Percentiles rank a stretch among this genome's conserved stretches.
phyloP scores from a whole-genome alignment of 1,284 basidiomycete species.

The Meripilus lineatus region DNA sequence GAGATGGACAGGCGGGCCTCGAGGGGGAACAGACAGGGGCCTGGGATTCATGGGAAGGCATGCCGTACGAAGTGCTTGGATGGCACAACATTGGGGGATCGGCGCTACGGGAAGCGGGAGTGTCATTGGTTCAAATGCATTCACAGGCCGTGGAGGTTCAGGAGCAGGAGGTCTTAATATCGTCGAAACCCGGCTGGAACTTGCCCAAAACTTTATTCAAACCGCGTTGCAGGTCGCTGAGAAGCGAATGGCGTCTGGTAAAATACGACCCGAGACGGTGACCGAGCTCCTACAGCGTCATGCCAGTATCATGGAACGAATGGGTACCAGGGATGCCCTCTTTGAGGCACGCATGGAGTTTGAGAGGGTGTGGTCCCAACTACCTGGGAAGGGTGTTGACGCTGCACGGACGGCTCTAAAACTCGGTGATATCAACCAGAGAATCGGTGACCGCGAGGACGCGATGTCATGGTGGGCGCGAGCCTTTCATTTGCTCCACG shows the following conservation, averaged over 20 bases:
- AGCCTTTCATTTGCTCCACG: conserved; percentile 43
- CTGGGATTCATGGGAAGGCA: conserved; percentile 66
- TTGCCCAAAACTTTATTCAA: conserved; percentile 51
- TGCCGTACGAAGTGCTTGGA: conserved; percentile 72
- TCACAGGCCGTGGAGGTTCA: conserved; percentile 30
- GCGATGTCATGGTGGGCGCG: conserved; percentile 66
- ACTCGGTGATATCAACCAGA: conserved; percentile 58
- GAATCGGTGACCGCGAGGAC: conserved; percentile 46
- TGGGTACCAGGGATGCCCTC: conserved; percentile 54
- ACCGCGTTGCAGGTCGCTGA: conserved; percentile 46
- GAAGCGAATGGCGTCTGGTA: conserved; percentile 28
- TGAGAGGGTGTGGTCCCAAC: conserved; percentile 54
- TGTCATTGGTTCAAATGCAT: conserved; percentile 35
- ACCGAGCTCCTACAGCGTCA: conserved; percentile 58
- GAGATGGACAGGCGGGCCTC: conserved; percentile 66
- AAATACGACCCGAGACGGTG: conserved; percentile 47
- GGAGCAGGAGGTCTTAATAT: conserved; percentile 36
- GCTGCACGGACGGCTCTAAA: conserved; percentile 59
- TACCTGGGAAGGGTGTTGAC: conserved; percentile 35
- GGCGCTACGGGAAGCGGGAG: conserved; percentile 40
- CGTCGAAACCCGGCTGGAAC: conserved; percentile 48
- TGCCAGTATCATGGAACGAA: conserved; percentile 63
- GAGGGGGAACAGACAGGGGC: conserved; percentile 70
- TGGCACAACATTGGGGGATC: conserved; percentile 68
- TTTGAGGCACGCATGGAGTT: conserved; percentile 57